Evolutionary conservation across 2,329 filamentous ascomycete genomes (phyloP).

Genomic region (Cucurbitaria berberidis): DNA sequence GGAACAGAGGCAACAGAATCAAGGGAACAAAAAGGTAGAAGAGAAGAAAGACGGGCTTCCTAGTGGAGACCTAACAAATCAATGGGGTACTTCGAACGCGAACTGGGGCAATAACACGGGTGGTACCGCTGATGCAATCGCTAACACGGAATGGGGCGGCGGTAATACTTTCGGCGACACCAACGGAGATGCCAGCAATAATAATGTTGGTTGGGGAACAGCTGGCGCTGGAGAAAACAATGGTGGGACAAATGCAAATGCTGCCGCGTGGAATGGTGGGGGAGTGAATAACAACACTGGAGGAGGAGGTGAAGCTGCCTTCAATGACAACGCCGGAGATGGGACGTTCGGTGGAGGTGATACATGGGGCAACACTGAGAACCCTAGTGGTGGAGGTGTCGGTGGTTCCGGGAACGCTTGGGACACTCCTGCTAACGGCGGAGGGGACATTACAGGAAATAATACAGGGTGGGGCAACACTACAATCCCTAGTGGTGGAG

Average conservation of each 20-base stretch:
- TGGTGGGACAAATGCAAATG: not conserved
- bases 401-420: not conserved
- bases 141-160: not conserved
- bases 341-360: not conserved
- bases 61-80: not conserved
- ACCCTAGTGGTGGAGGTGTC: not conserved
- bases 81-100: not conserved
- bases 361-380: not conserved
- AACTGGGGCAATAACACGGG: not conserved
- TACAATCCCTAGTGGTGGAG: not conserved
- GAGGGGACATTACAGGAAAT: no score
- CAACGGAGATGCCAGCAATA: not conserved
- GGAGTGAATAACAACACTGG: not conserved
- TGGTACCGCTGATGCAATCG: not conserved
- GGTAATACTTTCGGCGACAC: not conserved
- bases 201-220: not conserved
- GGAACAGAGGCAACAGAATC: no score
- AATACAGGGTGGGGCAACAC: not conserved
- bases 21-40: constrained; percentile 6
- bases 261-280: not conserved
- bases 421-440: not conserved
- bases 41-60: constrained; percentile 7
- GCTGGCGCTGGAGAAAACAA: not conserved
- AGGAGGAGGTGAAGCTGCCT: not conserved
- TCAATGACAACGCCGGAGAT: not conserved